Evolutionary conservation across 345 rosid species (phyloP).

Genomic region (Diplotaxis tenuifolia): DNA sequence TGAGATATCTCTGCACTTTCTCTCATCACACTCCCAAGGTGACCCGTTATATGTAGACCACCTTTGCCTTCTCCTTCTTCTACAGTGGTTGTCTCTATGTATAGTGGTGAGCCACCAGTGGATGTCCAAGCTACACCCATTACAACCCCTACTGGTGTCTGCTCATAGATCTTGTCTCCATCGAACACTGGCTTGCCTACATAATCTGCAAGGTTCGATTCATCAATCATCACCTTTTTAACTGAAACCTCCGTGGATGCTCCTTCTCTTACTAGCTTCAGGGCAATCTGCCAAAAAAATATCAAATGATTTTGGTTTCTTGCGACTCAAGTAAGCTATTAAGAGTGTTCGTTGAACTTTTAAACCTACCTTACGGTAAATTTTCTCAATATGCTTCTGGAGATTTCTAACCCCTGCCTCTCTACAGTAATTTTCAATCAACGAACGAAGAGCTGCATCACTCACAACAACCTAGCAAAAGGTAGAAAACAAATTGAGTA

Average conservation of each 20-base stretch:
- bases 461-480: background rate
- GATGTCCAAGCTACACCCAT: conserved; percentile 97
- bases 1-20: conserved; percentile 12
- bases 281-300: background rate
- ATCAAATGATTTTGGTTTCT: background rate
- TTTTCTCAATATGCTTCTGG: background rate
- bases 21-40: background rate
- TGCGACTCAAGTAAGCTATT: background rate
- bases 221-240: conserved; percentile 45
- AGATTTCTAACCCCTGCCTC: background rate
- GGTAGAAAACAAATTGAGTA: background rate
- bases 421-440: conserved; percentile 7
- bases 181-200: conserved; percentile 83
- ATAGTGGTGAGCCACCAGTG: conserved; percentile 86
- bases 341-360: background rate
- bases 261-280: background rate
- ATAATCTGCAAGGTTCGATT: conserved; percentile 56
- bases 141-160: conserved; percentile 80
- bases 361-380: background rate
- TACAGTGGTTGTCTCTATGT: conserved; percentile 65
- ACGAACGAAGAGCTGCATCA: background rate
- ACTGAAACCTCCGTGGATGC: background rate
- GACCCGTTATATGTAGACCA: conserved; percentile 50
- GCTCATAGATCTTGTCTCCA: conserved; percentile 66
- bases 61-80: conserved; percentile 82